Evolutionary conservation across 257 asterid species (phyloP).

Genomic region (Solanum tarijense): DNA sequence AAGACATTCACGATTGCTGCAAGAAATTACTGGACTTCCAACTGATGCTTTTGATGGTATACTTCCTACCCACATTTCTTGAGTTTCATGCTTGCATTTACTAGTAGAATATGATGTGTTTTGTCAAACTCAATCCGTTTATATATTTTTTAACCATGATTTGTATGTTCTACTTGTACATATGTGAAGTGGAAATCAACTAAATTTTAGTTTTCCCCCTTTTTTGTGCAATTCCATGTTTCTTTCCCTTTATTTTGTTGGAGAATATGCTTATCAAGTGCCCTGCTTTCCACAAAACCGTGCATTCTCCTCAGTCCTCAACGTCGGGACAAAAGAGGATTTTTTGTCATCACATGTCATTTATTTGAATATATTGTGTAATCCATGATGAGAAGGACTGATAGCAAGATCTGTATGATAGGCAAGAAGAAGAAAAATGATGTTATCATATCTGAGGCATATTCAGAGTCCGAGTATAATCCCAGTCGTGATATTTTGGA

Average conservation of each 20-base stretch:
- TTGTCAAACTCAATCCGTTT: not conserved
- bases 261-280: not conserved
- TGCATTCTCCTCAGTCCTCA: not conserved
- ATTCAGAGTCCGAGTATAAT: slow-evolving; percentile 87
- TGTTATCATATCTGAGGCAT: slow-evolving; percentile 52
- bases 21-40: slow-evolving; percentile 73
- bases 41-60: slow-evolving; percentile 66
- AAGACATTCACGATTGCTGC: slow-evolving; percentile 68
- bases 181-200: not conserved
- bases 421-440: slow-evolving; percentile 49
- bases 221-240: not conserved
- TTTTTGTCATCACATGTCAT: not conserved
- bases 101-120: not conserved
- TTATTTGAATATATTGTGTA: not conserved
- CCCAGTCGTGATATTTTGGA: slow-evolving; percentile 65
- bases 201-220: not conserved
- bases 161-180: not conserved
- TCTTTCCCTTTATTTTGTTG: not conserved
- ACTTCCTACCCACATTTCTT: not conserved
- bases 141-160: not conserved
- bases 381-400: not conserved
- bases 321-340: not conserved
- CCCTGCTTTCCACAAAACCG: not conserved
- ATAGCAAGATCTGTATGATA: slow-evolving; percentile 9
- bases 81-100: not conserved